Percentiles rank a stretch among this genome's conserved stretches.
These are phyloP conservation scores for Corinectria fuckeliana DNA, from an alignment of 2,329 filamentous ascomycete species.

Conservation along the genomic window DNA sequence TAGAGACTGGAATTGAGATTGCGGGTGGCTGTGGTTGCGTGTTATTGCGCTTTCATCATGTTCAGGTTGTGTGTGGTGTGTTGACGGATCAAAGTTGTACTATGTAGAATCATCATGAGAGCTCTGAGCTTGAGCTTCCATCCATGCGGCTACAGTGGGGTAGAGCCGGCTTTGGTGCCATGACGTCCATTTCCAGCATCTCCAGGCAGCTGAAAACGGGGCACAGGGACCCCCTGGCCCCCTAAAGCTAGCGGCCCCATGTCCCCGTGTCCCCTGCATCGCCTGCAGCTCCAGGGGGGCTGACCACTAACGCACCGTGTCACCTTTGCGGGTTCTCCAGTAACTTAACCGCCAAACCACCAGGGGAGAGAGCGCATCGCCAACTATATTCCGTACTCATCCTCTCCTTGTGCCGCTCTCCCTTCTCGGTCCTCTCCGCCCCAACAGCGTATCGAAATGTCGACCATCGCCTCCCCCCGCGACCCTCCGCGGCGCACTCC, in stretches of 20 bases:
- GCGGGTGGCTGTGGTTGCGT: too few relatives aligned
- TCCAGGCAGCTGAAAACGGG: slow-evolving; percentile 31
- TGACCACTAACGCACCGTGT: slow-evolving; percentile 32
- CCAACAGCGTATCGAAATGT: slow-evolving; percentile 62
- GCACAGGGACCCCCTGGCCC: slow-evolving; percentile 11
- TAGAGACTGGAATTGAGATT: too few relatives aligned
- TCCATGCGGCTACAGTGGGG: slow-evolving; percentile 6
- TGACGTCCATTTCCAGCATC: slow-evolving; percentile 33
- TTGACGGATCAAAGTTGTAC: slow-evolving; percentile 16
- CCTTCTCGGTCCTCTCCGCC: not conserved
- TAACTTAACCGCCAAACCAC: not conserved
- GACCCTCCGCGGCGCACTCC: slow-evolving; percentile 66
- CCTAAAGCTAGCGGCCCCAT: slow-evolving; percentile 24
- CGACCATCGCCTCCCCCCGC: slow-evolving; percentile 69
- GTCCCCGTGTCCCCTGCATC: slow-evolving; percentile 15
- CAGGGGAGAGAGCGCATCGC: not conserved
- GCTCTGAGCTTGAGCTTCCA: not conserved
- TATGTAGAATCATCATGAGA: not conserved
- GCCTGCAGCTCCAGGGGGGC: slow-evolving; percentile 11
- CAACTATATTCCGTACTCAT: not conserved
- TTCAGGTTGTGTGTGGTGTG: slow-evolving; percentile 15
- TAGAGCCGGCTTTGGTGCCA: slow-evolving; percentile 13
- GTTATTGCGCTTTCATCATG: slow-evolving; percentile 10
- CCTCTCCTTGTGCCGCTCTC: not conserved
- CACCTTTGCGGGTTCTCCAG: not conserved